Percentiles rank a stretch among this genome's conserved stretches.
Evolutionary conservation across 148 eudicot genomes (phyloP).

Genomic region (Hydrangea macrophylla): DNA sequence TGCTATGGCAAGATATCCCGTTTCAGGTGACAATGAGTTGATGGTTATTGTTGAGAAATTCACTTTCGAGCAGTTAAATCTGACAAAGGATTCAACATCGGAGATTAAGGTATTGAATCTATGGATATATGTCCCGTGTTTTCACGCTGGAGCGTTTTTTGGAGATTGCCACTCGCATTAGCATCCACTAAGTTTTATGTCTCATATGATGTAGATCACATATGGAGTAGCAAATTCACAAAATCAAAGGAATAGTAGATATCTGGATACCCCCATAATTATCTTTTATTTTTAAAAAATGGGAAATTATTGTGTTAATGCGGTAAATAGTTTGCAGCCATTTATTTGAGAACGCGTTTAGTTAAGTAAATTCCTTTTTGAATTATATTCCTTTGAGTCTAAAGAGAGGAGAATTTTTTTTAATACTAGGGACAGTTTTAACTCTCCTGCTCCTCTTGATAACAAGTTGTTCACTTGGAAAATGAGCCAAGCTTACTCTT

Average conservation of each 20-base stretch:
- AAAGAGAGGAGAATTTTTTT: background rate
- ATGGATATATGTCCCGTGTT: background rate
- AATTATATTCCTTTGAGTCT: background rate
- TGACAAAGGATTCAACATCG: conserved; percentile 54
- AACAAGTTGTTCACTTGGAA: background rate
- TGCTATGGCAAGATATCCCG: conserved; percentile 48
- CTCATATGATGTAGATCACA: background rate
- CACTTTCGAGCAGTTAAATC: conserved; percentile 47
- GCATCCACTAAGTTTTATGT: background rate
- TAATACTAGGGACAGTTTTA: background rate
- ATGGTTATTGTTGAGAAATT: conserved; percentile 50
- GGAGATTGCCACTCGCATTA: conserved; percentile 1
- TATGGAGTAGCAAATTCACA: background rate
- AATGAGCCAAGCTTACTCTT: background rate
- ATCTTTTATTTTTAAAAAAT: background rate
- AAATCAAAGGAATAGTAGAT: background rate
- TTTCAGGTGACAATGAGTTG: conserved; percentile 43
- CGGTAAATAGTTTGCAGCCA: background rate
- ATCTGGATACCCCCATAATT: background rate
- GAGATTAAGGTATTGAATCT: conserved; percentile 61
- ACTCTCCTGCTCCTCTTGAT: background rate
- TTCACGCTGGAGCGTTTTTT: conserved; percentile 1
- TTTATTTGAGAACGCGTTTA: too few species aligned
- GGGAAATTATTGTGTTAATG: background rate
- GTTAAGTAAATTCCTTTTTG: background rate